These are phyloP conservation scores for Phyllostachys edulis DNA, from an alignment of 176 grass and related monocot species.

Conservation along the genomic window DNA sequence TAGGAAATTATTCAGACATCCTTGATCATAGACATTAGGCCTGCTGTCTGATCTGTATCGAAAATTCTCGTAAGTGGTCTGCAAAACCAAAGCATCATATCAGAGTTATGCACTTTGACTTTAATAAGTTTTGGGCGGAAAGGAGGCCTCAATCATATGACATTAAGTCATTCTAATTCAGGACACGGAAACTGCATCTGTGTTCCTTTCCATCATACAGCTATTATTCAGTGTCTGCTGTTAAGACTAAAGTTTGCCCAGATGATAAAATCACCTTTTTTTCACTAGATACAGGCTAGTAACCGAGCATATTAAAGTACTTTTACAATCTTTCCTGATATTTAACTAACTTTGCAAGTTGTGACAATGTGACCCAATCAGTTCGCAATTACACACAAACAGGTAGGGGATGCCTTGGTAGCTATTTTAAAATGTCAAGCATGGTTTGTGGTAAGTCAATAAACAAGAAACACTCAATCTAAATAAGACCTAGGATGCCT, in stretches of 20 bases:
- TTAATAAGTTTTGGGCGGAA: neutral
- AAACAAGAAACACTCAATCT: neutral
- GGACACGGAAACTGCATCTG: neutral
- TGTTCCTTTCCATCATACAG: conserved; percentile 9
- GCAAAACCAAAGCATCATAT: conserved; percentile 32
- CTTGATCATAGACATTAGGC: conserved; percentile 64
- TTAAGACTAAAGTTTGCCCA: neutral
- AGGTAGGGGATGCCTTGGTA: neutral
- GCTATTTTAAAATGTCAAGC: neutral
- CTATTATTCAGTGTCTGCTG: neutral
- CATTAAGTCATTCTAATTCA: neutral
- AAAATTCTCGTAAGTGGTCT: conserved; percentile 98
- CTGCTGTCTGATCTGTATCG: conserved; percentile 76
- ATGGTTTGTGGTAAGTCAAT: neutral
- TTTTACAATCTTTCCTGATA: neutral
- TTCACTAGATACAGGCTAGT: neutral
- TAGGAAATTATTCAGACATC: conserved; percentile 73
- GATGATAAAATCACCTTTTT: neutral
- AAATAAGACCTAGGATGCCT: neutral
- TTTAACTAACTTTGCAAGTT: neutral
- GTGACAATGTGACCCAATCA: neutral
- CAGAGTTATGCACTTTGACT: neutral
- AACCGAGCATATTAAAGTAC: neutral
- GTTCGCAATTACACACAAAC: neutral
- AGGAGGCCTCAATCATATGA: neutral